Evolutionary conservation across 1,284 basidiomycete genomes (phyloP).

Genomic region (Flammula alnicola): DNA sequence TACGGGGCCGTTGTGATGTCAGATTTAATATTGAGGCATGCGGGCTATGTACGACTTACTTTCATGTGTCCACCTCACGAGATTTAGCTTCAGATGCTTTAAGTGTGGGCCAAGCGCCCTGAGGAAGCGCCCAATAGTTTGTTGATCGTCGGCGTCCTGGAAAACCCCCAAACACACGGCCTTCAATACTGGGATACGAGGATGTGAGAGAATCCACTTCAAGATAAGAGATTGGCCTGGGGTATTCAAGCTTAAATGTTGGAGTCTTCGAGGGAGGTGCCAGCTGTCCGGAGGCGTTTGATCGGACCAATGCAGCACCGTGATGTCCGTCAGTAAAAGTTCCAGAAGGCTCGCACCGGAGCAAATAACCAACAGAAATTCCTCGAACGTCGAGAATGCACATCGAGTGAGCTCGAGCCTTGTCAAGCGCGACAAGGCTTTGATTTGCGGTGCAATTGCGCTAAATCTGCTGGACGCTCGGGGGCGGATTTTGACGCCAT

Average conservation of each 20-base stretch:
- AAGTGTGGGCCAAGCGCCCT: slow-evolving; percentile 3
- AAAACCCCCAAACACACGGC: slow-evolving; percentile 3
- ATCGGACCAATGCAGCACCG: neutral
- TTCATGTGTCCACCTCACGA: slow-evolving; percentile 6
- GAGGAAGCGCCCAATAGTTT: slow-evolving; percentile 3
- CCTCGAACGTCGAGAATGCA: slow-evolving; percentile 1
- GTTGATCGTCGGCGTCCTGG: neutral
- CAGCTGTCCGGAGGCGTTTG: neutral
- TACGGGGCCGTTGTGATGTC: neutral
- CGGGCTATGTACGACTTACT: neutral
- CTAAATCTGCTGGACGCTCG: neutral
- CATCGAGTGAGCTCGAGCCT: slow-evolving; percentile 7
- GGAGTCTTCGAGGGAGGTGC: neutral
- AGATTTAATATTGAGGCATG: neutral
- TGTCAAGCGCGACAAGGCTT: neutral
- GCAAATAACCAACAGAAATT: slow-evolving; percentile 2
- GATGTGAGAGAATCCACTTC: slow-evolving; percentile 2
- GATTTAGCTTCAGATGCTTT: slow-evolving; percentile 5
- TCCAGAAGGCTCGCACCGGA: neutral
- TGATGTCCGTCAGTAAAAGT: slow-evolving; percentile 2
- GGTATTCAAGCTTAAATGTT: slow-evolving; percentile 4
- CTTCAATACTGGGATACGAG: neutral
- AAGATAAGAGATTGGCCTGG: slow-evolving; percentile 5
- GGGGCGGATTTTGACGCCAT: slow-evolving; percentile 2
- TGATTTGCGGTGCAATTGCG: neutral